Evolutionary conservation across 2,329 filamentous ascomycete genomes (phyloP).

Genomic region (Exophiala lecanii-corni): DNA sequence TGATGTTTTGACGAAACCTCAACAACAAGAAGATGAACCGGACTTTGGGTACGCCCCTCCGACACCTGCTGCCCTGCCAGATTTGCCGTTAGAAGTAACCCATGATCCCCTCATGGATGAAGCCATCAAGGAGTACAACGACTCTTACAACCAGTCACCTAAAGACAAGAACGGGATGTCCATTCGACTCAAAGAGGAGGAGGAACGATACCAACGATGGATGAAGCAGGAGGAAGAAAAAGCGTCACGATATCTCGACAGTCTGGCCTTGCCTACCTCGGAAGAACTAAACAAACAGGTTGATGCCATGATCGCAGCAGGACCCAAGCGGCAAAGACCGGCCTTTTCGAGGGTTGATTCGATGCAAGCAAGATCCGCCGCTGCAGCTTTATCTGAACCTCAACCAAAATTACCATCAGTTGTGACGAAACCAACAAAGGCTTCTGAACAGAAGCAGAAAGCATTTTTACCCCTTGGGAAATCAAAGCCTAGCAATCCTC

Average conservation of each 20-base stretch:
- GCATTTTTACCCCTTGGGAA: constrained; percentile 27
- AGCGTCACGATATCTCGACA: constrained; percentile 26
- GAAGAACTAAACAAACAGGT: constrained; percentile 46
- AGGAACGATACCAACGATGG: constrained; percentile 65
- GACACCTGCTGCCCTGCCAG: constrained; percentile 48
- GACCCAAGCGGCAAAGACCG: constrained; percentile 44
- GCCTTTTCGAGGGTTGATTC: constrained; percentile 33
- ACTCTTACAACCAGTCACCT: constrained; percentile 42
- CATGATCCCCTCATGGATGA: constrained; percentile 47
- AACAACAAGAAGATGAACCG: constrained; percentile 56
- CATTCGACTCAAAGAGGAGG: constrained; percentile 56
- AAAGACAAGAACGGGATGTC: constrained; percentile 55
- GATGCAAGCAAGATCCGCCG: constrained; percentile 38
- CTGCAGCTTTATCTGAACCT: constrained; percentile 34
- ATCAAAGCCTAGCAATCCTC: constrained; percentile 28
- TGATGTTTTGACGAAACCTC: constrained; percentile 23
- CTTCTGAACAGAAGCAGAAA: constrained; percentile 39
- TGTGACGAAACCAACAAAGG: constrained; percentile 32
- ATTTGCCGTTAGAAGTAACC: constrained; percentile 41
- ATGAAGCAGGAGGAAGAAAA: constrained; percentile 56
- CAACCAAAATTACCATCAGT: constrained; percentile 31
- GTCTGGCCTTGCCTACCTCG: constrained; percentile 12
- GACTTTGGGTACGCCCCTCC: constrained; percentile 91
- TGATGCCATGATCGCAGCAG: constrained; percentile 63
- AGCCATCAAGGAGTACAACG: background rate